Evolutionary conservation across 2,329 filamentous ascomycete genomes (phyloP).

Genomic region (Keithomyces neogunnii): DNA sequence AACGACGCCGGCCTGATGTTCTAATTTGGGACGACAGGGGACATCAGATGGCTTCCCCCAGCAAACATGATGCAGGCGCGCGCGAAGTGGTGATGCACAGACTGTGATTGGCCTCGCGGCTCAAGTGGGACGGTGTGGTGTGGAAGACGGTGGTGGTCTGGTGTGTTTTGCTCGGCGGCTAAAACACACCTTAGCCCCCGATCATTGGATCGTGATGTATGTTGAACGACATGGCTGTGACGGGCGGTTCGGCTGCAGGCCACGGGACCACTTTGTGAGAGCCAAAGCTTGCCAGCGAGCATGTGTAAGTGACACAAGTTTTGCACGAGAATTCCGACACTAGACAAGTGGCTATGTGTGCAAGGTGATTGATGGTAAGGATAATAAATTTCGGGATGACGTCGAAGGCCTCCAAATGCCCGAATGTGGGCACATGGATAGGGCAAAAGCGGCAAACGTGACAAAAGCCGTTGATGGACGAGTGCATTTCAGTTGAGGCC

Average conservation of each 20-base stretch:
- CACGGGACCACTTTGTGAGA: neutral
- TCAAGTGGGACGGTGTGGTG: slow-evolving; percentile 5
- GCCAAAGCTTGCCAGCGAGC: neutral
- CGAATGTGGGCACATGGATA: too few species aligned
- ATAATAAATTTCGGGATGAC: too few species aligned
- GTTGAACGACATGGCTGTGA: neutral
- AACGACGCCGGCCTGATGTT: slow-evolving; percentile 11
- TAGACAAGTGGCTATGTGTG: neutral
- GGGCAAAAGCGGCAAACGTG: too few species aligned
- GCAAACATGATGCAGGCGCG: slow-evolving; percentile 28
- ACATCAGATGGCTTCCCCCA: slow-evolving; percentile 7
- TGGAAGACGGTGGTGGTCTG: slow-evolving; percentile 12
- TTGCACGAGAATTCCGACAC: neutral
- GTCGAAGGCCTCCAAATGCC: too few species aligned
- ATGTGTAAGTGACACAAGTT: neutral
- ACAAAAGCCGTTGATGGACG: too few species aligned
- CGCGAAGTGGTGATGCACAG: slow-evolving; percentile 23
- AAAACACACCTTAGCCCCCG: slow-evolving; percentile 15
- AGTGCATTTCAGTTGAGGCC: too few species aligned
- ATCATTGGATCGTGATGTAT: neutral
- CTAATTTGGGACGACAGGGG: slow-evolving; percentile 28
- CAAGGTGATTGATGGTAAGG: neutral
- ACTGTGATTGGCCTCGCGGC: slow-evolving; percentile 16
- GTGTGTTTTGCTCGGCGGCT: slow-evolving; percentile 15
- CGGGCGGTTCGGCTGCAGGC: neutral